A percentile compares a stretch with the other conserved stretches of the same genome.
phyloP scores from a whole-genome alignment of 106 monocot species.

The Acorus calamus region DNA sequence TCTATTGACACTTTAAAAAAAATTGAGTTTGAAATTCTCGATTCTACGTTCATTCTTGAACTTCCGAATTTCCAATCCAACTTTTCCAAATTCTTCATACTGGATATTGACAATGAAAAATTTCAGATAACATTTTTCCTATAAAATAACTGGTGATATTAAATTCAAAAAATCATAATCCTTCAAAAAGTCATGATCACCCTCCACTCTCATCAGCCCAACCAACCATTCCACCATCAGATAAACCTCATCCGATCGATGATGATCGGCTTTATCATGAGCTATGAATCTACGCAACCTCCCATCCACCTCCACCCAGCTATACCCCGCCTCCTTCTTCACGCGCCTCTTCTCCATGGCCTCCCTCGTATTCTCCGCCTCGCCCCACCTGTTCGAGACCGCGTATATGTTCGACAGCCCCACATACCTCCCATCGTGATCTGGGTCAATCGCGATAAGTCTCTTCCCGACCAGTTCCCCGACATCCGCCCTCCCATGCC shows the following conservation, averaged over 20 bases:
- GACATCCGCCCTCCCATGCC: constrained; percentile 31
- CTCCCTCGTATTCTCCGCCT: constrained; percentile 43
- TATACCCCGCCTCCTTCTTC: constrained; percentile 47
- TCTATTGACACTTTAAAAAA: too few species aligned
- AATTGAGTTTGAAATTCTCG: too few species aligned
- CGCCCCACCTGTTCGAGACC: constrained; percentile 22
- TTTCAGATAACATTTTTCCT: too few species aligned
- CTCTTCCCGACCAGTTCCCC: constrained; percentile 42
- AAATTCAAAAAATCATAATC: too few species aligned
- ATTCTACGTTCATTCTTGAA: too few species aligned
- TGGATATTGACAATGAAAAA: too few species aligned
- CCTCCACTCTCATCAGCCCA: too few species aligned
- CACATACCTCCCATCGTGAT: constrained; percentile 55
- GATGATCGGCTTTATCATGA: constrained; percentile 40
- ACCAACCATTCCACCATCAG: constrained; percentile 6
- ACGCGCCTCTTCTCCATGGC: constrained; percentile 63
- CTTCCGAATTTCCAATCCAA: too few species aligned
- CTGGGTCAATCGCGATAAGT: constrained; percentile 44
- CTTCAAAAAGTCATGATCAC: too few species aligned
- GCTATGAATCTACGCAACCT: constrained; percentile 41
- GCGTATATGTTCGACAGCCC: constrained; percentile 53
- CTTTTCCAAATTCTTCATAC: too few species aligned
- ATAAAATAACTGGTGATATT: too few species aligned
- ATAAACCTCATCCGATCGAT: constrained; percentile 26
- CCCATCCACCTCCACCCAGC: constrained; percentile 46